A percentile compares a stretch with the other conserved stretches of the same genome.
Conservation (phyloP, 2,329 filamentous ascomycete species). For the Amylocarpus encephaloides region DNA sequence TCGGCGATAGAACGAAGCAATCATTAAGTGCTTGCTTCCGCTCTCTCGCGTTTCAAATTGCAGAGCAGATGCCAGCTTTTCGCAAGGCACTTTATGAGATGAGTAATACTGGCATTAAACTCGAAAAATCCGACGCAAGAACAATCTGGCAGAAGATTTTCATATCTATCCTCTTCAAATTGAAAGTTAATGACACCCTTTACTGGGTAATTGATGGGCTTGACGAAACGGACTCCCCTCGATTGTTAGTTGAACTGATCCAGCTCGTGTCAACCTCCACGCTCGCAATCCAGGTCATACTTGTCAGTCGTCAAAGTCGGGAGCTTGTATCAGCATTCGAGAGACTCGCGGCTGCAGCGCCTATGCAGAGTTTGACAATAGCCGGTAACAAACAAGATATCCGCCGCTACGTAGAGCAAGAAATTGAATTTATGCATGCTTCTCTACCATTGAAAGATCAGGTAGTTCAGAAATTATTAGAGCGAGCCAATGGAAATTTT, state of each 20-base stretch:
- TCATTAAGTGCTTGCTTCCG: slow-evolving; percentile 18
- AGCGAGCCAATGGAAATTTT: slow-evolving; percentile 31
- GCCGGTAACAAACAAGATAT: neutral
- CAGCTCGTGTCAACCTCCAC: neutral
- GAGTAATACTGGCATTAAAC: slow-evolving; percentile 8
- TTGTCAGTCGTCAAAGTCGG: neutral
- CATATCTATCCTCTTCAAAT: slow-evolving; percentile 10
- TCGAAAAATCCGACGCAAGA: slow-evolving; percentile 12
- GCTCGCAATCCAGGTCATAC: neutral
- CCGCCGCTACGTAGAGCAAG: slow-evolving; percentile 1
- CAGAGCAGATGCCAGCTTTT: slow-evolving; percentile 5
- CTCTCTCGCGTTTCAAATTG: slow-evolving; percentile 29
- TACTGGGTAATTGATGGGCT: slow-evolving; percentile 19
- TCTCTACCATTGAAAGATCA: slow-evolving; percentile 7
- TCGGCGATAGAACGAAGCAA: slow-evolving; percentile 26
- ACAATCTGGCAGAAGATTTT: slow-evolving; percentile 18
- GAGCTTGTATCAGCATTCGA: slow-evolving; percentile 1
- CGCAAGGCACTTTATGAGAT: neutral
- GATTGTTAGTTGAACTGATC: slow-evolving; percentile 3
- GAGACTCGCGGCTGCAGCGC: neutral
- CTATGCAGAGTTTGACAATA: neutral
- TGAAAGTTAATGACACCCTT: slow-evolving; percentile 5
- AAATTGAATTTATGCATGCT: slow-evolving; percentile 4
- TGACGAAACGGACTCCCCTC: slow-evolving; percentile 13
- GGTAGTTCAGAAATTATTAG: slow-evolving; percentile 23